Evolutionary conservation across 2,329 filamentous ascomycete species (phyloP).

Genomic region (Pseudogymnoascus sp.): DNA sequence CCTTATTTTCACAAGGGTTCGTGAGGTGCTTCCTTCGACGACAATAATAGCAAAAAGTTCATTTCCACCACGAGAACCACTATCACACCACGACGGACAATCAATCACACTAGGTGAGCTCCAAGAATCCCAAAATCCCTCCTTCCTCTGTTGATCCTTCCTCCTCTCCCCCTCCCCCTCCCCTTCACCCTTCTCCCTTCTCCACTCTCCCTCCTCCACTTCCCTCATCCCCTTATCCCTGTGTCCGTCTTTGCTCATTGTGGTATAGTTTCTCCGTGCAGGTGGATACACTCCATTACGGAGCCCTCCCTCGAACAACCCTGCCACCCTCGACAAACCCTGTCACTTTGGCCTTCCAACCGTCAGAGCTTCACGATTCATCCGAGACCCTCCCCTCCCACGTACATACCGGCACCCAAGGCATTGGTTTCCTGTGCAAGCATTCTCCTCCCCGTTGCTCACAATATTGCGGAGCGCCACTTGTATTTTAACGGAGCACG

Average conservation of each 20-base stretch:
- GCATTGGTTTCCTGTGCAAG: conserved; percentile 3
- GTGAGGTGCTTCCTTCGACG: neutral
- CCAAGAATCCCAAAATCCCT: neutral
- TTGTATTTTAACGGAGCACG: neutral
- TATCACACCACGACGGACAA: neutral
- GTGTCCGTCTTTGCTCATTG: neutral
- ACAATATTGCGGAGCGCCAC: neutral
- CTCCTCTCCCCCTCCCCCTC: neutral
- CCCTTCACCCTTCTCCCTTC: neutral
- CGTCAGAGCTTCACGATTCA: conserved; percentile 6
- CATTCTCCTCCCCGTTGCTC: neutral
- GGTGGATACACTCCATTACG: neutral
- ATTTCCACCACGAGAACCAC: neutral
- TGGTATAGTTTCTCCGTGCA: neutral
- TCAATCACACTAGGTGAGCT: neutral
- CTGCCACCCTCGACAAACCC: neutral
- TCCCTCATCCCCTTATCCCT: neutral
- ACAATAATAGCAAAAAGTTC: neutral
- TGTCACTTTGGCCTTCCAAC: neutral
- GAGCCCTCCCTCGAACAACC: neutral
- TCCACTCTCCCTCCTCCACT: neutral
- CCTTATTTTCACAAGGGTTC: neutral
- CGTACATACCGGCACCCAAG: conserved; percentile 3
- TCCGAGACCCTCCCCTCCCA: neutral
- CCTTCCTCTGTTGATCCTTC: neutral